Evolutionary conservation across 768 basidiomycete genomes (phyloP).

Genomic region (Leccinum truebloodii): DNA sequence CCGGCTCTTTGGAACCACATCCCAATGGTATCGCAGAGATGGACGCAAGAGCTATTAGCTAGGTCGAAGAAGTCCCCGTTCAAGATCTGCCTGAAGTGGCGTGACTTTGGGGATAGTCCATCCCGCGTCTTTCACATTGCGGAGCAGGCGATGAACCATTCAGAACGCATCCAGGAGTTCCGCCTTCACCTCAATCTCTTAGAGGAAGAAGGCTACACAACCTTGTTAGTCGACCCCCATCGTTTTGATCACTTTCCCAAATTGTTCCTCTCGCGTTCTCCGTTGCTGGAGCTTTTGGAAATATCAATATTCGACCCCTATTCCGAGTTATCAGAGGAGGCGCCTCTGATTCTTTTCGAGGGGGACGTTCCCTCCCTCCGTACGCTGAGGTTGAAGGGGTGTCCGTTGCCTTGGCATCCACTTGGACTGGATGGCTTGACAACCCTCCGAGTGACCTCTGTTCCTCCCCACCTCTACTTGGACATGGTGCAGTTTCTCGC

Average conservation of each 20-base stretch:
- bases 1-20: not conserved
- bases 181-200: not conserved
- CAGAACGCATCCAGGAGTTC: constrained; percentile 3
- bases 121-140: not conserved
- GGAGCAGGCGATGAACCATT: not conserved
- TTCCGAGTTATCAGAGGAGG: not conserved
- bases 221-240: not conserved
- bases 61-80: not conserved
- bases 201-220: not conserved
- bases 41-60: not conserved
- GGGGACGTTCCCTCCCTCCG: constrained; percentile 4
- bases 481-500: constrained; percentile 31
- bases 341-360: not conserved
- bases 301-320: not conserved
- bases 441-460: constrained; percentile 33
- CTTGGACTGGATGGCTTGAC: constrained; percentile 28
- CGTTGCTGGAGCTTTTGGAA: not conserved
- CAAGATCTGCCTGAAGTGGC: too few relatives aligned
- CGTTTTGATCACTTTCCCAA: not conserved
- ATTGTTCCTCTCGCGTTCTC: not conserved
- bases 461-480: constrained; percentile 25
- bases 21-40: not conserved
- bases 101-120: not conserved
- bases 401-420: not conserved
- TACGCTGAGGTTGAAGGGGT: not conserved